Evolutionary conservation across 768 basidiomycete genomes (phyloP), one percentile per base, ranked within the genome.

Genomic region (Chlorophyllum brunneum): DNA sequence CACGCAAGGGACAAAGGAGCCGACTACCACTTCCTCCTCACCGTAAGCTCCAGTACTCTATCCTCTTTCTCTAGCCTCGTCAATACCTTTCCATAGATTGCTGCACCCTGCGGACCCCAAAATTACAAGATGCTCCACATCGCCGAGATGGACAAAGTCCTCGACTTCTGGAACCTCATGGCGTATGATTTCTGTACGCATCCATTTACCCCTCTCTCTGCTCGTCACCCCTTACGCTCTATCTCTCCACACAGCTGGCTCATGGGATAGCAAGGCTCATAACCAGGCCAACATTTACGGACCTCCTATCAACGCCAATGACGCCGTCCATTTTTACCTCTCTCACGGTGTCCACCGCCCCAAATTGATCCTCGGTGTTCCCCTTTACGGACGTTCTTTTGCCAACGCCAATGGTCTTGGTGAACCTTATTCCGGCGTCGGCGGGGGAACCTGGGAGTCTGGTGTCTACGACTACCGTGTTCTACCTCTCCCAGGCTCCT

Each of bases 131-230:
- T 86, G 58, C 74, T 98, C 5, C 77, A 83, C 54, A 75, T 93
- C 40, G 70, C 67, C 20, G 90, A 90, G 55, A 98, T 99, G 95
- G 86, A 94, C 64, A 75, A 75, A 54, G 85, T 79, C 53, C 82
- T 99, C 20, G 89, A 92, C 62, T 94, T 98, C 66, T 98, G 94
- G 95, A 98, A 99, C 65, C 70, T 99, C 66, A 99, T 99, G 97
- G 84, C 87, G 1, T 92, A 92, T 58, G 90, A 92, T 64, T 92
- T 86, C 60, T 80, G 87, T 86, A 58, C 50, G 78, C 67, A 24
- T 41, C 18, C 31, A 46, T 22, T 11, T 29, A 36, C 31, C 22
- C 15, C 38, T 48, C 24, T 11, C 27, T 27, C n/a, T 38, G 29
- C 16, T 34, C 31, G 15, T 5, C 37, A 41, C 20, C 26, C 39